Evolutionary conservation across 441 rosid genomes (phyloP), one percentile per base, ranked within the genome.

Genomic region (Omphalea diandra): DNA sequence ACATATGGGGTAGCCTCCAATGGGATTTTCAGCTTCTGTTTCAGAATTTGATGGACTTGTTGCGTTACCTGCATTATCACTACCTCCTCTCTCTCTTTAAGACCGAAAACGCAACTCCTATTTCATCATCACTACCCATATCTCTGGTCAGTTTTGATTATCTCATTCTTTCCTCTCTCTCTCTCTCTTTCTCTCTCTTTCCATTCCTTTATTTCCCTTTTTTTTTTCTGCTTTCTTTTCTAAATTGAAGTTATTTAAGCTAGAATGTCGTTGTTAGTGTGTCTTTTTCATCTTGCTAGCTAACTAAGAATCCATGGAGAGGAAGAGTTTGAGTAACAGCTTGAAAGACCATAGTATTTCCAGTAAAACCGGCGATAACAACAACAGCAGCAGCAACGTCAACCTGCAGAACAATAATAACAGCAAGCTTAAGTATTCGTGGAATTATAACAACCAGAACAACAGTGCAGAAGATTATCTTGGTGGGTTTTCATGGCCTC

Each of bases 401-500:
- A n/a, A n/a, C n/a, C n/a, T n/a, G n/a, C n/a, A n/a, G n/a, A 57
- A 33, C 20, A 67, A 60, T 29, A 60, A 63, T 55, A 68, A 12
- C 78, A 65, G 57, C 67, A 77, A 78, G 75, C 72, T 67, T 36
- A 83, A 59, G 62, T 84, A 76, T 74, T 72, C 93, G 56, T 75
- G 84, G 83, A 79, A 60, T 71, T 41, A 67, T 24, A 65, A 57
- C 71, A 61, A 71, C 65, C 80, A 75, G 67, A 80, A 82, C 59
- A 80, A 82, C 59, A 76, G 44, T 66, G 89, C 79, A 47, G 90
- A 88, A 53, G 82, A 88, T 68, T 86, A 83, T 78, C 83, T 83
- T 53, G 73, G 80, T 59, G 90, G 86, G 72, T 83, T 91, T 79
- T 86, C 94, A 50, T 93, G 98, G 98, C 98, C 97, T 33, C 93